Percentiles rank a stretch among this genome's conserved stretches.
Evolutionary conservation across 2,329 filamentous ascomycete genomes (phyloP).

Genomic region (Epicoccum sorghinum): DNA sequence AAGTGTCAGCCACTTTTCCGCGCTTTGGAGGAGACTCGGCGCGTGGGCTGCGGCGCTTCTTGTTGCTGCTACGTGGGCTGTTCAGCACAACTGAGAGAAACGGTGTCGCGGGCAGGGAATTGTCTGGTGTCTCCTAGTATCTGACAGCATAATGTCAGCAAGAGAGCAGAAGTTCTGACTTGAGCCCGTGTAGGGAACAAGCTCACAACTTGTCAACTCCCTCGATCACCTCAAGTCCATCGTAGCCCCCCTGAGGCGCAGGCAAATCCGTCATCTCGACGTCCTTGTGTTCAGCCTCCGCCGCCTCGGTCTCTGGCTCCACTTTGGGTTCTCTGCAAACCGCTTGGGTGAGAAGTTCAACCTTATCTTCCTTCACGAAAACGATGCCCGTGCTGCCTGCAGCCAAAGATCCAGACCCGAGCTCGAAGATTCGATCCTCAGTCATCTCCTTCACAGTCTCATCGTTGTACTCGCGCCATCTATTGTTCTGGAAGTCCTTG

Average conservation of each 20-base stretch:
- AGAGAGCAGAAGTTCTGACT: neutral
- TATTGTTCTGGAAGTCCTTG: slow-evolving; percentile 77
- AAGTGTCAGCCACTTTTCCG: neutral
- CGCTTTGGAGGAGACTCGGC: slow-evolving; percentile 6
- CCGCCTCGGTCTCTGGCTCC: neutral
- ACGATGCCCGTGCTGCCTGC: slow-evolving; percentile 68
- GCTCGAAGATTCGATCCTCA: slow-evolving; percentile 70
- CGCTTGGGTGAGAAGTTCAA: slow-evolving; percentile 64
- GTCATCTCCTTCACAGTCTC: slow-evolving; percentile 73
- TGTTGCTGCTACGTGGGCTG: neutral
- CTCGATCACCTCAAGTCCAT: slow-evolving; percentile 32
- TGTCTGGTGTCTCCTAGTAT: neutral
- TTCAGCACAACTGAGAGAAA: neutral
- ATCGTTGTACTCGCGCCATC: slow-evolving; percentile 97
- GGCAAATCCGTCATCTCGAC: slow-evolving; percentile 19
- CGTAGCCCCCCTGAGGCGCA: slow-evolving; percentile 5
- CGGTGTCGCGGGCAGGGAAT: neutral
- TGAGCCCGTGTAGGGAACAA: neutral
- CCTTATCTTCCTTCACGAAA: slow-evolving; percentile 74
- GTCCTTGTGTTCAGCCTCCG: neutral
- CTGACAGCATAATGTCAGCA: neutral
- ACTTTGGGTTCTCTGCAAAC: slow-evolving; percentile 44
- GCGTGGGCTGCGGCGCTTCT: slow-evolving; percentile 8
- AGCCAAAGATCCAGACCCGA: slow-evolving; percentile 63
- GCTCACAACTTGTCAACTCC: slow-evolving; percentile 37